Base-by-base conservation (phyloP, 306 rosid genomes). In the Pterocarpus santalinus region DNA sequence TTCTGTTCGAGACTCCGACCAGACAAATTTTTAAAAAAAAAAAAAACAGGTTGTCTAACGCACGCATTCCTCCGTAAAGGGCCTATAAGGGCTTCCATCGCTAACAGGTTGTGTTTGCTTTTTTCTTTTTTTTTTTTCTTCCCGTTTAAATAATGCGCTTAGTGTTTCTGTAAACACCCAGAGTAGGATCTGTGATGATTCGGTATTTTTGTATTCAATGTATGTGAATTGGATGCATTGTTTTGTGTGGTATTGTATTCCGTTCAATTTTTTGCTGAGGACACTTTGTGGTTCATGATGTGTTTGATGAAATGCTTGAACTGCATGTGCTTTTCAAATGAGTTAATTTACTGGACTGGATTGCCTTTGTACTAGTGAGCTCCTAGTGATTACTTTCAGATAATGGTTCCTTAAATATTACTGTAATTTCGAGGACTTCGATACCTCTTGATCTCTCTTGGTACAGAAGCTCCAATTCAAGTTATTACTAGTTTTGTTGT, bases 231-330 rank as follows among this genome's bases (percentile, higher is more conserved):
- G 2, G 12, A 9, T 10, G 14, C 65, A 28, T 8, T 28, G 35
- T 43, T 43, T 43, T 28, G 35, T 43, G 5, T 7, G 53, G 2
- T 47, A 3, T 4, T 30, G 39, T 30, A n/a, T 61, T 4, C 36
- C 22, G 4, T 57, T 16, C 33, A 1, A 11, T 22, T 22, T 10
- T 58, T 58, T 58, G 17, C 1, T 38, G 5, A 9, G 47, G 47
- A 43, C 9, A 1, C n/a, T 33, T 33, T 1, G 67, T 35, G 14
- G 70, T 51, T 36, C 51, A 8, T 38, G 32, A 7, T 15, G 32
- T 65, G 70, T 65, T 65, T 65, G 70, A 65, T 65, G 33, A 65
- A 65, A 65, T 65, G 70, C 70, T 16, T 65, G 51, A 65, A 65
- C 44, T 65, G 11, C 11, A 65, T 38, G 10, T 65, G 3, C 70